Evolutionary conservation across 352 stramenopile genomes (phyloP).

Genomic region (Globisporangium mamillatum): DNA sequence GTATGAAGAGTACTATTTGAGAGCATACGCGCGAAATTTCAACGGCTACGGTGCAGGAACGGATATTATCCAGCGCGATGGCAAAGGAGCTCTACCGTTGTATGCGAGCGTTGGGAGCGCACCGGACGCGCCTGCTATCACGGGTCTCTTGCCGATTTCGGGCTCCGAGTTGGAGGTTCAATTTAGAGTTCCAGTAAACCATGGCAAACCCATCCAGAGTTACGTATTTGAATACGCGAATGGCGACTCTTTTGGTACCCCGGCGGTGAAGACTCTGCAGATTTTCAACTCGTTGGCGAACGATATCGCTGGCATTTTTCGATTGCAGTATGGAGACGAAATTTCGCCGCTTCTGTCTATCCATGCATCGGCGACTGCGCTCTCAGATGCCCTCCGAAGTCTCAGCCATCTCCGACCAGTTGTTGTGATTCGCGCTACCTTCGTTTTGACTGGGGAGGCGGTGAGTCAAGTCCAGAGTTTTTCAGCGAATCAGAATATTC

Average conservation of each 20-base stretch:
- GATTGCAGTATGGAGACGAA: constrained; percentile 56
- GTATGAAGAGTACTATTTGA: constrained; percentile 53
- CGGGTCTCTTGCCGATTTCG: constrained; percentile 47
- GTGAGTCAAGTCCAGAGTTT: constrained; percentile 40
- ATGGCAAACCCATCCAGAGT: constrained; percentile 36
- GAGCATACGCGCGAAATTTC: constrained; percentile 58
- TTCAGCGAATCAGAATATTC: constrained; percentile 24
- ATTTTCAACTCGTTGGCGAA: constrained; percentile 43
- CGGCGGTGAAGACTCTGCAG: constrained; percentile 46
- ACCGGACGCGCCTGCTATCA: constrained; percentile 39
- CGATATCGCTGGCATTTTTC: constrained; percentile 66
- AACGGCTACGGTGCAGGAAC: constrained; percentile 69
- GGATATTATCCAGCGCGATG: constrained; percentile 50
- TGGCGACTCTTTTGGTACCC: constrained; percentile 42
- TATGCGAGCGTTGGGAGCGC: constrained; percentile 31
- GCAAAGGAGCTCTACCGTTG: constrained; percentile 53
- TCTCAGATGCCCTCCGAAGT: constrained; percentile 35
- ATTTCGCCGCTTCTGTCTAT: constrained; percentile 46
- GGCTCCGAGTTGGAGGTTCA: constrained; percentile 44
- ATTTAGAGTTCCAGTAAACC: constrained; percentile 28
- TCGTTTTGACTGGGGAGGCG: constrained; percentile 38
- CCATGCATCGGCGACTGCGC: constrained; percentile 36
- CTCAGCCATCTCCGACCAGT: constrained; percentile 56
- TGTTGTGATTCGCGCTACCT: constrained; percentile 38
- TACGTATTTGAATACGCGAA: constrained; percentile 64